Conservation (phyloP, 768 basidiomycete genomes). For the Lentinula edodes region DNA sequence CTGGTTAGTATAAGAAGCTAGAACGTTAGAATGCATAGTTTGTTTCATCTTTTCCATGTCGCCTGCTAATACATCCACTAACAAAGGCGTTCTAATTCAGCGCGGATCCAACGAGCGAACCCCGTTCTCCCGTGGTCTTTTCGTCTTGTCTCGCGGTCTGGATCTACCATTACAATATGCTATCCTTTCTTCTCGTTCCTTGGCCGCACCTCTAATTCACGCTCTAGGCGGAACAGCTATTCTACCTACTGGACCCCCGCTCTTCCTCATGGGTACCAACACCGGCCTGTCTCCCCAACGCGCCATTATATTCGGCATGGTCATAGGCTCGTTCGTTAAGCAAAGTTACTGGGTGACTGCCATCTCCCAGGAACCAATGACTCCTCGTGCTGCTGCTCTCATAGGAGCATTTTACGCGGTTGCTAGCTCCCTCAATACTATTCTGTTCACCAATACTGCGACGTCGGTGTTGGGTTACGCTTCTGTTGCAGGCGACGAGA, state of each 20-base stretch:
- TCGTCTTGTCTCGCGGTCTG: not conserved
- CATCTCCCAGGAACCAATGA: not conserved
- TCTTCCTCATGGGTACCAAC: not conserved
- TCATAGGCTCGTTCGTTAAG: not conserved
- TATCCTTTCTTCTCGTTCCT: not conserved
- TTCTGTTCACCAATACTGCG: not conserved
- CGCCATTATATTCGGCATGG: constrained; percentile 2
- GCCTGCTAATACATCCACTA: not conserved
- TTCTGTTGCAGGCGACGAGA: not conserved
- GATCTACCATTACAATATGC: constrained; percentile 1
- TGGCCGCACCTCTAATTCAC: not conserved
- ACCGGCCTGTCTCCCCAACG: not conserved
- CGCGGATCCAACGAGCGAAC: not conserved
- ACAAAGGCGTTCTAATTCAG: not conserved
- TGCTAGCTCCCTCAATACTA: not conserved
- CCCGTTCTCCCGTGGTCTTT: not conserved
- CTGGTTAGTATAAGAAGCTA: no score
- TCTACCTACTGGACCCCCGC: not conserved
- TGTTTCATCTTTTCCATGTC: no score
- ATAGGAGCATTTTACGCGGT: not conserved
- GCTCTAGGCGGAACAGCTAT: not conserved
- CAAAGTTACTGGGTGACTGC: not conserved
- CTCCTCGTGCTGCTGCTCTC: not conserved
- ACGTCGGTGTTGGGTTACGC: not conserved
- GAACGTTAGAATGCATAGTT: no score